Conservation (phyloP, 176 grass and related monocot genomes). For the Typha latifolia region DNA sequence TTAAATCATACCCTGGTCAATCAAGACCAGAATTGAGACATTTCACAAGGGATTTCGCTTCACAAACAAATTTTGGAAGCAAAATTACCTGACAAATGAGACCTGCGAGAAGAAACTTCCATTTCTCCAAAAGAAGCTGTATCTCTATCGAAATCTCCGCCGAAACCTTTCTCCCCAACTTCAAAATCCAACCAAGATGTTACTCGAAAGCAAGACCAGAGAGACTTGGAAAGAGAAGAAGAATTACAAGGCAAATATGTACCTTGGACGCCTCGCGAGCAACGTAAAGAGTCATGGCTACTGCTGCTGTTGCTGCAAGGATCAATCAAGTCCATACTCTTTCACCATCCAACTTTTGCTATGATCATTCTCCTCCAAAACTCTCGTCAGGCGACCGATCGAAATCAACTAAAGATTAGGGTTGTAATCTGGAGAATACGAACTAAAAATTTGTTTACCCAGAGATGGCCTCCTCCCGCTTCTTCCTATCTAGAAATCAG, state of each 20-base stretch:
- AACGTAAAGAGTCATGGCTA: conserved; percentile 53
- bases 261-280: conserved; percentile 73
- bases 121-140: conserved; percentile 81
- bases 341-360: not conserved
- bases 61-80: not conserved
- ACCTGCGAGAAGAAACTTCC: conserved; percentile 70
- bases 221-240: not conserved
- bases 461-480: not conserved
- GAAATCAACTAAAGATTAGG: not conserved
- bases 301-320: not conserved
- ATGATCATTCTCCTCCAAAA: not conserved
- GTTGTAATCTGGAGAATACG: not conserved
- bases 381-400: not conserved
- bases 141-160: conserved; percentile 60
- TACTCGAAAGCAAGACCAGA: not conserved
- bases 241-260: not conserved
- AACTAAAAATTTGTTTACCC: not conserved
- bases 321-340: conserved; percentile 2
- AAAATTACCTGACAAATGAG: conserved; percentile 61
- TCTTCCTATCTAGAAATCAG: not conserved
- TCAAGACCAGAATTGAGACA: not conserved
- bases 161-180: conserved; percentile 66
- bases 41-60: not conserved
- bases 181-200: conserved; percentile 2
- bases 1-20: not conserved